Base-by-base conservation (phyloP, 1,284 basidiomycete genomes). In the Ganoderma meredithae region DNA sequence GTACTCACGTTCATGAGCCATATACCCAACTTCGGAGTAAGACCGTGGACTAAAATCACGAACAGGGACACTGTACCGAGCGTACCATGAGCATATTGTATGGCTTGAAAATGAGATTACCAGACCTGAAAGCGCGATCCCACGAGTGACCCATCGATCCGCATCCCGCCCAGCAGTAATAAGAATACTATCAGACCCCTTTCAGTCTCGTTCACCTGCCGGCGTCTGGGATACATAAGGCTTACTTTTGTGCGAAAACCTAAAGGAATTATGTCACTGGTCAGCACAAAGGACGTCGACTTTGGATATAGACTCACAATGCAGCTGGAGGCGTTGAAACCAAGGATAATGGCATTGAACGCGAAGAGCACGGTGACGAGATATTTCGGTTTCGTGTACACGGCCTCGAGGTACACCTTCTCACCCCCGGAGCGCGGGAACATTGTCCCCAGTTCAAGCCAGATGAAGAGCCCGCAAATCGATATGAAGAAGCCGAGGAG, bases 381-480 rank as follows among this genome's bases (percentile, higher is more conserved):
- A 75, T 88, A 89, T 63, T 83, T 84, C 4, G 92, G 92, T 40
- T 81, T 82, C 62, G 85, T 84, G 78, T 88, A 94, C 19, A 91
- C 85, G 67, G 84, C 91, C 70, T 93, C 91, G 40, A 94, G 80
- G 74, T 94, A 94, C 52, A 89, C 90, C 79, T 92, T 92, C 81
- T 94, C 92, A 19, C 89, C 92, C 0, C 92, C 92, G 63, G 73
- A 76, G 1, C 63, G 59, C n/a, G 73, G 75, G 74, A 86, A 78
- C 73, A 91, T 89, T 19, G 89, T 91, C 39, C 92, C 92, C 41
- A 90, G 84, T 75, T 93, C 92, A n/a, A 93, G 82, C 75, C 90
- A 94, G 27, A 94, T 91, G 43, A 84, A 84, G 25, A 86, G 88
- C 13, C 90, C 92, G 65, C 84, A 85, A n/a, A 84, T 84, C 17